A percentile compares a stretch with the other conserved stretches of the same genome.
These are phyloP conservation scores for Termitomyces sp. DNA, from an alignment of 768 basidiomycete genomes.

Conservation along the genomic window DNA sequence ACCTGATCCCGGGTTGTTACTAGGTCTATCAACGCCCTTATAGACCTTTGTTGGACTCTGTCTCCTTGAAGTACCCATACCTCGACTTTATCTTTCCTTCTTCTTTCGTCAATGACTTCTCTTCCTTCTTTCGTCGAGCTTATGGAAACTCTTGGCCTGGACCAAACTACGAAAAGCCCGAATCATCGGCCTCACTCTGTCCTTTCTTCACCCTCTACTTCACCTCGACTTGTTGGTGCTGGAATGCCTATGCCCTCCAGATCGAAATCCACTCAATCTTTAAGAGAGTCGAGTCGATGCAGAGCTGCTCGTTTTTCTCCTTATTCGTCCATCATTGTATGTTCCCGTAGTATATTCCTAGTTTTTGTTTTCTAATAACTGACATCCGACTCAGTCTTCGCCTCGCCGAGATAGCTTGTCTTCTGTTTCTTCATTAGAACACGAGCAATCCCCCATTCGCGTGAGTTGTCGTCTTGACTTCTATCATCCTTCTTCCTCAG, in stretches of 20 bases:
- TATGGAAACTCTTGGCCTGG: slow-evolving; percentile 77
- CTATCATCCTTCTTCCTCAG: neutral
- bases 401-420: slow-evolving; percentile 42
- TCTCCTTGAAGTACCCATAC: slow-evolving; percentile 17
- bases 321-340: slow-evolving; percentile 37
- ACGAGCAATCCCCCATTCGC: slow-evolving; percentile 30
- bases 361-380: neutral
- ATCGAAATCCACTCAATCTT: slow-evolving; percentile 39
- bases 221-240: slow-evolving; percentile 29
- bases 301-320: slow-evolving; percentile 41
- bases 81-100: slow-evolving; percentile 26
- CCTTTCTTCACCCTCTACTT: slow-evolving; percentile 37
- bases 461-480: slow-evolving; percentile 16
- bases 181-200: slow-evolving; percentile 34
- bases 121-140: slow-evolving; percentile 87
- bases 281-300: slow-evolving; percentile 34
- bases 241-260: slow-evolving; percentile 27
- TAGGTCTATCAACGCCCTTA: slow-evolving; percentile 35
- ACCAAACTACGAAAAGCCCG: slow-evolving; percentile 27
- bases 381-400: slow-evolving; percentile 24
- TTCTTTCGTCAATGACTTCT: slow-evolving; percentile 47
- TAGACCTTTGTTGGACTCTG: slow-evolving; percentile 24
- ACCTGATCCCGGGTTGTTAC: slow-evolving; percentile 55
- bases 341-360: slow-evolving; percentile 13
- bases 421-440: slow-evolving; percentile 36